Evolutionary conservation across 2,329 filamentous ascomycete species (phyloP), one percentile per base, ranked within the genome.

Genomic region (Pseudocercospora fijiensis): DNA sequence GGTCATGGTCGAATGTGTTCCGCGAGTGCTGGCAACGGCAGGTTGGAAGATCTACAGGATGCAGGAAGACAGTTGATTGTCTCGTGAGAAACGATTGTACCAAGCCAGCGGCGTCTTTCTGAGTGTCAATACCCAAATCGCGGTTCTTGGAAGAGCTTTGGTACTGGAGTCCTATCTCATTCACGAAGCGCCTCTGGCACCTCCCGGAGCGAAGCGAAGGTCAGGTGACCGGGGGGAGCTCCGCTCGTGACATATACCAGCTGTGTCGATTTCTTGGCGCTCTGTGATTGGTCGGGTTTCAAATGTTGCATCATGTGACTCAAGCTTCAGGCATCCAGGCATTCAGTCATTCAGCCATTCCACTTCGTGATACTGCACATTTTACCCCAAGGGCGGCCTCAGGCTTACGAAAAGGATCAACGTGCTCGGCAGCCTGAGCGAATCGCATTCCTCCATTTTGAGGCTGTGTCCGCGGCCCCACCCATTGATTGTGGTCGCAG

Each of bases 1-100:
- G 2, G 75, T 76, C 6, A 76, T 76, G 74, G 75, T 76, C 26
- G 73, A 76, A 60, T 75, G 73, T 57, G 74, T 76, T 22, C 74
- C 74, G 2, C 59, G 70, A 51, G 69, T 75, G 4, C 59, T 76
- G 27, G 72, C 69, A 18, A 68, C 63, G 28, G 71, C 70, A 11
- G 73, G 72, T n/a, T 76, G 72, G 71, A 71, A 67, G 62, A 75
- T 76, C 24, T 76, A 76, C 65, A 64, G 71, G 59, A 75, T 76
- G 72, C 67, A 68, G 52, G 68, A 68, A 26, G 66, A 66, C 20
- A 52, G 63, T 28, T 58, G 52, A 57, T 7, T n/a, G n/a, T n/a
- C n/a, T n/a, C n/a, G n/a, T n/a, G n/a, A 18, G 26, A 47, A 22
- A 1, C 4, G 8, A 22, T 11, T 49, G 45, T 24, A 49, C 45